Evolutionary conservation across 1,284 basidiomycete genomes (phyloP).

Genomic region (Melanopsichium pennsylvanicum): DNA sequence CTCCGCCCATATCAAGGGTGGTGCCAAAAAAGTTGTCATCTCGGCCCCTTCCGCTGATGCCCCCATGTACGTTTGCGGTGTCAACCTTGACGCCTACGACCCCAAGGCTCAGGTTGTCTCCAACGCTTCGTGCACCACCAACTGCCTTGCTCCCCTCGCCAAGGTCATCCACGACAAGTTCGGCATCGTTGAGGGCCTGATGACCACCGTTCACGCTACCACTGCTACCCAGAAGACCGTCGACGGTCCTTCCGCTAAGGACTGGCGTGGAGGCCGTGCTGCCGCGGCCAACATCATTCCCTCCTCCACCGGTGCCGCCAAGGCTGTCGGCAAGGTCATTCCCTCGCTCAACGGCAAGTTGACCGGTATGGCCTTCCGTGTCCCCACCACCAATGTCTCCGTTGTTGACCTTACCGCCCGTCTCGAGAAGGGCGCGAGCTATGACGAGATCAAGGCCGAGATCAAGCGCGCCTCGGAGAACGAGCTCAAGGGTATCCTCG

Average conservation of each 20-base stretch:
- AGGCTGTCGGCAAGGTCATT: constrained; percentile 98
- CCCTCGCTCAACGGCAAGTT: constrained; percentile 94
- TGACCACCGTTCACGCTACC: constrained; percentile 92
- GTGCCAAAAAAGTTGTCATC: constrained; percentile 99
- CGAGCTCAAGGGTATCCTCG: constrained; percentile 81
- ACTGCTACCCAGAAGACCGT: constrained; percentile 98
- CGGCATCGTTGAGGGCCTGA: constrained; percentile 73
- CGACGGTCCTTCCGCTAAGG: constrained; percentile 74
- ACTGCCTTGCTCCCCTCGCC: constrained; percentile 92
- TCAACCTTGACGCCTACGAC: constrained; percentile 95
- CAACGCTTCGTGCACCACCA: constrained; percentile 99
- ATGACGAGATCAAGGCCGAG: constrained; percentile 89
- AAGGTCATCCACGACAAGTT: constrained; percentile 93
- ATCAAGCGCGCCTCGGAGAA: constrained; percentile 82
- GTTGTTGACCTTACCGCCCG: constrained; percentile 97
- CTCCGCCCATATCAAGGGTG: constrained; percentile 92
- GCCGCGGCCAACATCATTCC: constrained; percentile 99
- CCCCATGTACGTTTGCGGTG: constrained; percentile 85
- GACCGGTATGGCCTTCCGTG: constrained; percentile 95
- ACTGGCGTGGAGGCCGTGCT: constrained; percentile 86
- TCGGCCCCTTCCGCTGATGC: constrained; percentile 98
- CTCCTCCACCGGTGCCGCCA: constrained; percentile 98
- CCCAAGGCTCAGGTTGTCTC: constrained; percentile 89
- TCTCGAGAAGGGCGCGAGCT: constrained; percentile 80
- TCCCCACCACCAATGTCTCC: constrained; percentile 95